Conservation (phyloP, 257 asterid genomes). For the Solanum corneliomulleri region DNA sequence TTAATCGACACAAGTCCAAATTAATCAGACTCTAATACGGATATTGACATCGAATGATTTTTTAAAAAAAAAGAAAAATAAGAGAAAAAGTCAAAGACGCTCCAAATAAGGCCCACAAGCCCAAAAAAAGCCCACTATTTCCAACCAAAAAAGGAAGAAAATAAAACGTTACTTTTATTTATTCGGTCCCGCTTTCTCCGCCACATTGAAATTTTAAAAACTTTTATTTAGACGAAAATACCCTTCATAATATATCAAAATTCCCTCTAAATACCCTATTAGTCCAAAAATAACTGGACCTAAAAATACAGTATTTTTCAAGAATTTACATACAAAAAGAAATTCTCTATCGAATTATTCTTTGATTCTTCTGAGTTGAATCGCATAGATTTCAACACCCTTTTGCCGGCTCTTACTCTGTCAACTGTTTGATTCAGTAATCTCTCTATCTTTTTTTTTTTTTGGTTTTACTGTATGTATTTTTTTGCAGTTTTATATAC, state of each 20-base stretch:
- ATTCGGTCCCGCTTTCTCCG: constrained; percentile 14
- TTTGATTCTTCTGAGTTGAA: background rate
- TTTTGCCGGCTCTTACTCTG: constrained; percentile 7
- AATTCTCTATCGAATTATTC: background rate
- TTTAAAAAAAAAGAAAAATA: too few species aligned
- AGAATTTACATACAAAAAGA: background rate
- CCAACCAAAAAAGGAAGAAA: background rate
- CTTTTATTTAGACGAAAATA: constrained; percentile 12
- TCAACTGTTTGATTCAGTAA: constrained; percentile 13
- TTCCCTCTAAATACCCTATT: background rate
- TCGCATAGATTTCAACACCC: background rate
- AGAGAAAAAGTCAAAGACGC: background rate
- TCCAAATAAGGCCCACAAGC: constrained; percentile 11
- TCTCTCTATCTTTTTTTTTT: background rate
- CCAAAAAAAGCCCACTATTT: background rate
- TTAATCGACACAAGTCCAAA: fast-evolving
- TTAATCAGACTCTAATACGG: fast-evolving
- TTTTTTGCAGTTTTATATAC: background rate
- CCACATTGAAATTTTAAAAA: constrained; percentile 46
- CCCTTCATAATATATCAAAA: constrained; percentile 13
- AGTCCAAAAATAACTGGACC: background rate
- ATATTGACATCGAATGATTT: fast-evolving
- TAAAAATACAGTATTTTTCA: background rate
- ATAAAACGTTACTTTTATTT: constrained; percentile 26
- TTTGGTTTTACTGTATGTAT: background rate